phyloP scores from a whole-genome alignment of 2,329 filamentous ascomycete genomes.

The Didymella sp. region DNA sequence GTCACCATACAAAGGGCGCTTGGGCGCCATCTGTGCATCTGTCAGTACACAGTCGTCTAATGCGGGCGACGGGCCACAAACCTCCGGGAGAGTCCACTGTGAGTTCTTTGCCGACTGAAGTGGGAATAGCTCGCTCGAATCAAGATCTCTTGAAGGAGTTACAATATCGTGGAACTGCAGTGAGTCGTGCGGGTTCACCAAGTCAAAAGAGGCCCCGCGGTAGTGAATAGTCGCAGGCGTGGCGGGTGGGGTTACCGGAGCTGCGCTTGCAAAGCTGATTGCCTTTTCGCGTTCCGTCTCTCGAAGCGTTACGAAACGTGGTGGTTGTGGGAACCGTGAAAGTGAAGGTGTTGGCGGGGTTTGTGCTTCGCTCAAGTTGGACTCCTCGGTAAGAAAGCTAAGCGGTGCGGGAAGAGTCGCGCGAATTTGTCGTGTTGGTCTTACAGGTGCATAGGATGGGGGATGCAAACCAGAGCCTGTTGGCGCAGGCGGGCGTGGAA shows the following conservation, averaged over 20 bases:
- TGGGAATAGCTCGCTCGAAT: constrained; percentile 43
- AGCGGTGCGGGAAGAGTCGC: constrained; percentile 29
- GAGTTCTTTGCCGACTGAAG: constrained; percentile 35
- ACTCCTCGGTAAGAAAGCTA: constrained; percentile 32
- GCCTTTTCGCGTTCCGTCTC: constrained; percentile 27
- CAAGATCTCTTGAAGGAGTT: constrained; percentile 47
- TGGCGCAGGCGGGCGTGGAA: constrained; percentile 39
- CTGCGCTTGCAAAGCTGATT: constrained; percentile 34
- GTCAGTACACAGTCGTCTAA: constrained; percentile 1
- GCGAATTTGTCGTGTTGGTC: constrained; percentile 23
- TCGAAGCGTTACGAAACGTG: constrained; percentile 24
- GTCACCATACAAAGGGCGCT: constrained; percentile 41
- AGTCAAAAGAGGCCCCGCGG: constrained; percentile 50
- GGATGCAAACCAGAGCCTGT: constrained; percentile 16
- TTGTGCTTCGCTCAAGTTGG: constrained; percentile 22
- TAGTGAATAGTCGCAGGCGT: constrained; percentile 50
- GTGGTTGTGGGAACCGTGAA: constrained; percentile 47
- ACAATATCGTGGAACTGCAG: constrained; percentile 47
- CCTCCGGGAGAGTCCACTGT: constrained; percentile 27
- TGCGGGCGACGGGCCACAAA: constrained; percentile 7
- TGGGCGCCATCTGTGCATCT: constrained; percentile 40
- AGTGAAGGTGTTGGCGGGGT: constrained; percentile 37
- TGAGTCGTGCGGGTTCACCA: constrained; percentile 50
- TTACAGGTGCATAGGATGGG: constrained; percentile 26
- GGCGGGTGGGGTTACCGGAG: constrained; percentile 45